Base-by-base conservation (phyloP, 106 monocot species). In the Ottelia alismoides region DNA sequence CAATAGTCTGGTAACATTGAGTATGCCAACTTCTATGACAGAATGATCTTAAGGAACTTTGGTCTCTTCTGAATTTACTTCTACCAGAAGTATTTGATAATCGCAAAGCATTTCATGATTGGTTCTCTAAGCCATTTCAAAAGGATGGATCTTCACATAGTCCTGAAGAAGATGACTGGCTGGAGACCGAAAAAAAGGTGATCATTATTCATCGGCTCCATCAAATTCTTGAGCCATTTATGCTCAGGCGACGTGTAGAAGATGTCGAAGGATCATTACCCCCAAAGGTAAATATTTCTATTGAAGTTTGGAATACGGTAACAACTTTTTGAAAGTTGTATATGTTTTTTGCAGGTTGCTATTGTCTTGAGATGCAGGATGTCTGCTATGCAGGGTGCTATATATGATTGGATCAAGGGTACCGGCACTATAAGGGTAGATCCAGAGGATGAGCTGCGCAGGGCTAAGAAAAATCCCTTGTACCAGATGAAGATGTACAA, bases 71-170 rank as follows among this genome's bases (percentile, higher is more conserved):
- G 60, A 96, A 96, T 76, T 62, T 96, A 31, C 85, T 96, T 55
- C 81, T 96, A 14, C 96, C 96, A 22, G 96, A 96, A 72, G 96
- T 96, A 45, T 96, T 96, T 66, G 96, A 96, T 66, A 96, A 88
- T 65, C 70, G 78, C 7, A 96, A 82, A 61, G 85, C 88, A 60
- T 96, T 96, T 71, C 70, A 85, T 72, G 96, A 96, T 76, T 96
- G 96, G 96, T 96, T 96, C 68, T 88, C 96, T 45, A 96, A 89
- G 78, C 88, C 96, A n/a, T 89, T 96, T 67, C 88, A 89, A 66
- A 96, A 58, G 64, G 96, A 89, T 72, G 78, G 43, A 30, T 45
- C 80, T 55, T 71, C 96, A 47, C 80, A 87, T 58, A 76, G 40
- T 56, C 56, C 61, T 35, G 92, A 92, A n/a, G n/a, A n/a, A 55